Conservation (phyloP, 805 yeast genomes). For the Hanseniaspora pseudoguilliermondii region DNA sequence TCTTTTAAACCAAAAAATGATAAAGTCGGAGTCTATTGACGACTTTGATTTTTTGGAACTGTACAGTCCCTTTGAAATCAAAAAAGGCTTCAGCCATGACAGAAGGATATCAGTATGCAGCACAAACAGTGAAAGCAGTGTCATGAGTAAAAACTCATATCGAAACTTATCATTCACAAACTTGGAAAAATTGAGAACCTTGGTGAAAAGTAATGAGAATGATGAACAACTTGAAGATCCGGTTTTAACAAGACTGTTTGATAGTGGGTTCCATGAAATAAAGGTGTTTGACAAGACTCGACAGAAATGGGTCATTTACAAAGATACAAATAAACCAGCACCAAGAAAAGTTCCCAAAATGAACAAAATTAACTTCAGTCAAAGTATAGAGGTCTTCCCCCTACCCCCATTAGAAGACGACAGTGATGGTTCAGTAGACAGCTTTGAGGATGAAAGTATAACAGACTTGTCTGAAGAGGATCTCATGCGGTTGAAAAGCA, state of each 20-base stretch:
- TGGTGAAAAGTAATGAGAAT: not conserved
- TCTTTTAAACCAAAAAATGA: not conserved
- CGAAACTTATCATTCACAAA: slow-evolving; percentile 1
- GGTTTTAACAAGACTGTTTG: slow-evolving; percentile 1
- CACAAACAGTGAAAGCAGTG: not conserved
- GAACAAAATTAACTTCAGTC: not conserved
- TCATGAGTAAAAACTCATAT: not conserved
- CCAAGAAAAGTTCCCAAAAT: not conserved
- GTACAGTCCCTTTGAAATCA: not conserved
- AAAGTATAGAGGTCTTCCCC: slow-evolving; percentile 3
- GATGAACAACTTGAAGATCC: not conserved
- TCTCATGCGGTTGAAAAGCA: not conserved
- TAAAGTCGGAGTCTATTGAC: not conserved
- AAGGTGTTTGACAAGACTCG: slow-evolving; percentile 1
- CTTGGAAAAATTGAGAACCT: not conserved
- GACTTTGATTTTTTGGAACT: not conserved
- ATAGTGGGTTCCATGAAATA: not conserved
- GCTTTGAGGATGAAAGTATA: not conserved
- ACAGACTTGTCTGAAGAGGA: slow-evolving; percentile 3
- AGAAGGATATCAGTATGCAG: not conserved
- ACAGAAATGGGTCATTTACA: slow-evolving; percentile 7
- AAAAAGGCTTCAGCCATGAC: not conserved
- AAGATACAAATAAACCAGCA: not conserved
- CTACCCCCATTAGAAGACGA: not conserved
- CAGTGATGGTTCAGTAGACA: not conserved